A percentile compares a stretch with the other conserved stretches of the same genome.
Conservation (phyloP, 805 yeast genomes). For the Sugiyamaella valdiviana region DNA sequence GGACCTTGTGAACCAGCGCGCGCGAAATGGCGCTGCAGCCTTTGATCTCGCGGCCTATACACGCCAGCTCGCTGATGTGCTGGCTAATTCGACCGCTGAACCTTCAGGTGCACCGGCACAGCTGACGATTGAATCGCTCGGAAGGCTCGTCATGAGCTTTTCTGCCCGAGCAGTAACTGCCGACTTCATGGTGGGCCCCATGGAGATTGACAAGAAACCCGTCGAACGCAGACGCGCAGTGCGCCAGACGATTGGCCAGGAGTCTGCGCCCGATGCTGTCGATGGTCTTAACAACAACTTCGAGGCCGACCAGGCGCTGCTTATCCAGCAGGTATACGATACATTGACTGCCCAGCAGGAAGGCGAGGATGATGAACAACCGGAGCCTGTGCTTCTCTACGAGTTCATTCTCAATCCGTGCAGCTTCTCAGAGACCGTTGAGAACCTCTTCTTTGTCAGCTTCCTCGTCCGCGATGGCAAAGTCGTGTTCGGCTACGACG, state of each 20-base stretch:
- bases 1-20: slow-evolving; percentile 2
- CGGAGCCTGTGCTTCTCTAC: slow-evolving; percentile 49
- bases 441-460: slow-evolving; percentile 76
- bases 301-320: slow-evolving; percentile 52
- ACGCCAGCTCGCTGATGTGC: background rate
- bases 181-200: slow-evolving; percentile 67
- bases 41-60: background rate
- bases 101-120: no score
- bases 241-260: slow-evolving; percentile 7
- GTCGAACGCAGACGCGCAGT: slow-evolving; percentile 2
- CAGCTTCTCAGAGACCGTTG: slow-evolving; percentile 73
- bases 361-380: slow-evolving; percentile 20
- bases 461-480: slow-evolving; percentile 72
- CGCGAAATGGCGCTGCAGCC: slow-evolving; percentile 2
- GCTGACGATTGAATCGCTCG: background rate
- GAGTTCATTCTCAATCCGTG: slow-evolving; percentile 66
- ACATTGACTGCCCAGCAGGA: slow-evolving; percentile 31
- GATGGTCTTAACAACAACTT: slow-evolving; percentile 42
- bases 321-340: slow-evolving; percentile 48
- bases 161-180: slow-evolving; percentile 27
- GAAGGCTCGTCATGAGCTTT: background rate
- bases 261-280: slow-evolving; percentile 45
- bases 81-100: no score
- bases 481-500: slow-evolving; percentile 47
- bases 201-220: slow-evolving; percentile 51